Evolutionary conservation across 805 yeast species (phyloP).

Genomic region (Wickerhamomyces pijperi): DNA sequence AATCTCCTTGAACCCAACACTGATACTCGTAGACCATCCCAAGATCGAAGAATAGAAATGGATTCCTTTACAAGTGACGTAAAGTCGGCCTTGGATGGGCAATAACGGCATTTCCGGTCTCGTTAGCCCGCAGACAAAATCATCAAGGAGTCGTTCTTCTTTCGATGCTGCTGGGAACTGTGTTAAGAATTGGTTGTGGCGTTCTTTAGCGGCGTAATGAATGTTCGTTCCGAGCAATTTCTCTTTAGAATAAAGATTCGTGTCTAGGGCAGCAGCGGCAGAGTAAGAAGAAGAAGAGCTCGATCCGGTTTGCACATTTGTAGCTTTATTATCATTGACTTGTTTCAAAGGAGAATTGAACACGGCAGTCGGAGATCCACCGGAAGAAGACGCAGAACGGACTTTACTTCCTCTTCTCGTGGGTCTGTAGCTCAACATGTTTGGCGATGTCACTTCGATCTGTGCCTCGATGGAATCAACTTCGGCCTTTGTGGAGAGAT

Average conservation of each 20-base stretch:
- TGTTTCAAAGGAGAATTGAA: constrained; percentile 13
- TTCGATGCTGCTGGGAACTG: constrained; percentile 57
- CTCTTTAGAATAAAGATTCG: constrained; percentile 45
- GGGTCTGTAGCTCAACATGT: constrained; percentile 17
- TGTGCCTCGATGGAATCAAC: background rate
- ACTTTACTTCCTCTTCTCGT: constrained; percentile 5
- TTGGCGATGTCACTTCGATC: constrained; percentile 10
- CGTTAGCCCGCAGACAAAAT: constrained; percentile 82
- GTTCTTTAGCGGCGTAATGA: constrained; percentile 49
- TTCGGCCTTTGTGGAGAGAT: background rate
- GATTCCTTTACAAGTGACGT: constrained; percentile 63
- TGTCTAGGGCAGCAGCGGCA: constrained; percentile 17
- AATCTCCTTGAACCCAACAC: constrained; percentile 63
- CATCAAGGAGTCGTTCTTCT: constrained; percentile 70
- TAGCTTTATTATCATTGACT: constrained; percentile 6
- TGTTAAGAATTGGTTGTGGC: constrained; percentile 70
- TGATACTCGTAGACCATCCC: constrained; percentile 83
- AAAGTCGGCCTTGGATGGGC: constrained; percentile 70
- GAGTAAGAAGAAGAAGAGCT: too few species aligned
- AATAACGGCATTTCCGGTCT: constrained; percentile 49
- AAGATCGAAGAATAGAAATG: constrained; percentile 82
- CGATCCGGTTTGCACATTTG: background rate
- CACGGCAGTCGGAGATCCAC: constrained; percentile 9
- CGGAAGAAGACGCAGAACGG: constrained; percentile 10
- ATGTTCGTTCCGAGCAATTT: constrained; percentile 45